Evolutionary conservation across 306 rosid genomes (phyloP).

Genomic region (Quercus alba): DNA sequence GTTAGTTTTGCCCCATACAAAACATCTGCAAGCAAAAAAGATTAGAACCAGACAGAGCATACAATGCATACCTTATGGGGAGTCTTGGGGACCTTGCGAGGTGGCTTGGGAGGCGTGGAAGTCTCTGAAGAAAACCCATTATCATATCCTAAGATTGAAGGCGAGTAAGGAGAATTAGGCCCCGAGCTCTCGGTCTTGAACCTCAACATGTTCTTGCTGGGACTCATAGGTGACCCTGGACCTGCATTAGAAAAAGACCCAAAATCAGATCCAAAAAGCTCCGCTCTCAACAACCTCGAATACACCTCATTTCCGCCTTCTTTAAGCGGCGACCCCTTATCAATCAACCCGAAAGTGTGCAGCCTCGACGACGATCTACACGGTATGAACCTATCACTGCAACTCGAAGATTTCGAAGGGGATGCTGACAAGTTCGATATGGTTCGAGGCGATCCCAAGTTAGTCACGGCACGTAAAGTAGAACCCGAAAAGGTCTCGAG

Average conservation of each 20-base stretch:
- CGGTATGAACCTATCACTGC: conserved; percentile 96
- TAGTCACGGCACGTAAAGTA: conserved; percentile 34
- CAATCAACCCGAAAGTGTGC: conserved; percentile 79
- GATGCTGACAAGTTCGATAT: conserved; percentile 48
- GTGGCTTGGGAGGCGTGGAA: conserved; percentile 92
- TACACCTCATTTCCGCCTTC: conserved; percentile 87
- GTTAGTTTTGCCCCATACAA: no score
- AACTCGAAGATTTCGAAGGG: conserved; percentile 50
- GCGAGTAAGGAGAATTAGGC: conserved; percentile 82
- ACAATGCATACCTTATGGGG: conserved; percentile 78
- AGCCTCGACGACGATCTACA: conserved; percentile 95
- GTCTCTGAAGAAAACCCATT: conserved; percentile 45
- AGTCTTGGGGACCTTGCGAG: conserved; percentile 92
- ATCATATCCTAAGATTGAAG: conserved; percentile 62
- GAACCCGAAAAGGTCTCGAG: conserved; percentile 61
- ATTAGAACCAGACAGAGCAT: neutral
- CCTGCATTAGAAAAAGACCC: conserved; percentile 77
- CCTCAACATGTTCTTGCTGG: conserved; percentile 86
- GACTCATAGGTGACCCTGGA: conserved; percentile 66
- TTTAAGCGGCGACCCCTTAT: conserved; percentile 77
- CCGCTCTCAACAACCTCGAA: conserved; percentile 66
- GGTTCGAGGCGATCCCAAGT: conserved; percentile 27
- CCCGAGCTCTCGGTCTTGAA: conserved; percentile 74
- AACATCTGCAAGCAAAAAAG: neutral
- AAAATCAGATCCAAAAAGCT: conserved; percentile 92